Conservation (phyloP, 163 green algal species). For the Coccomyxa subellipsoidea region DNA sequence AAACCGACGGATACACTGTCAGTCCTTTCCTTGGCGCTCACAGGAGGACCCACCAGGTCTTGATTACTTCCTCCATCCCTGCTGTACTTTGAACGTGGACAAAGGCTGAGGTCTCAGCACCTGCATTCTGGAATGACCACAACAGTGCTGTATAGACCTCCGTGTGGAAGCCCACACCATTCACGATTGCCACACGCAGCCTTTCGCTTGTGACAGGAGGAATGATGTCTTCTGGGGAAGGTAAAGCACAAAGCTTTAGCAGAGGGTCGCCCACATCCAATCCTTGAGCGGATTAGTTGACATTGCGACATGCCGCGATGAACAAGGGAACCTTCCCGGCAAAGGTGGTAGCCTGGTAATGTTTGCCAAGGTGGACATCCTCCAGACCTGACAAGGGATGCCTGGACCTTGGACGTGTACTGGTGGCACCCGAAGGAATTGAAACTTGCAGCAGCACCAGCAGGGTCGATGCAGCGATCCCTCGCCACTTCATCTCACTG, state of each 20-base stretch:
- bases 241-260: too few relatives aligned
- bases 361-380: neutral
- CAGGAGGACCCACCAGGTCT: neutral
- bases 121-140: neutral
- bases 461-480: neutral
- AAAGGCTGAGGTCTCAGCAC: neutral
- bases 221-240: neutral
- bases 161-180: conserved; percentile 5
- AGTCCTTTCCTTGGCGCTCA: too few relatives aligned
- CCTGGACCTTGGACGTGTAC: neutral
- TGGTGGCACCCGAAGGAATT: neutral
- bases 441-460: neutral
- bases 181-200: neutral
- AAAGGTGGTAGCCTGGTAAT: too few relatives aligned
- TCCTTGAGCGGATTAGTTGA: too few relatives aligned
- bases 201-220: neutral
- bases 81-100: neutral
- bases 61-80: neutral
- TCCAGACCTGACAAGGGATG: neutral
- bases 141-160: conserved; percentile 4
- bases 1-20: too few relatives aligned
- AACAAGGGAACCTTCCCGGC: neutral
- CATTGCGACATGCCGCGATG: too few relatives aligned
- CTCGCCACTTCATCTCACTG: neutral
- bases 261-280: too few relatives aligned